Percentiles rank a stretch among this genome's conserved stretches.
Evolutionary conservation across 2,329 filamentous ascomycete species (phyloP).

Genomic region (Colletotrichum endophyticum): DNA sequence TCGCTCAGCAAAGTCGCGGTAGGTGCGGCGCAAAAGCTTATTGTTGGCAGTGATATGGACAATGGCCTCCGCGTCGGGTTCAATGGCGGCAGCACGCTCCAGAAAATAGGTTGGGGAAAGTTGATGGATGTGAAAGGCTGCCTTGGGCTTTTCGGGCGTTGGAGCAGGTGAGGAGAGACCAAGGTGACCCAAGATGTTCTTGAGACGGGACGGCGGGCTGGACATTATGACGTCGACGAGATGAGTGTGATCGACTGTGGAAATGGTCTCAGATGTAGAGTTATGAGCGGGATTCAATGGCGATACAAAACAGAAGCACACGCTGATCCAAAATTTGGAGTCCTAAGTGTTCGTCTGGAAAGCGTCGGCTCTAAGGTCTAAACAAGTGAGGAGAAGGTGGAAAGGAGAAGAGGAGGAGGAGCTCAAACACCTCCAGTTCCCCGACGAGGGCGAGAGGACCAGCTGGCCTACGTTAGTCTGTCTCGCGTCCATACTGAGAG

Average conservation of each 20-base stretch:
- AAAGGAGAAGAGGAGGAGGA: not conserved
- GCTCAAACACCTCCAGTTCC: not conserved
- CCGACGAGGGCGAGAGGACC: not conserved
- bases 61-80: constrained; percentile 84
- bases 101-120: constrained; percentile 89
- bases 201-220: constrained; percentile 65
- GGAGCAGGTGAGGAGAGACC: constrained; percentile 30
- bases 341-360: not conserved
- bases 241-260: not conserved
- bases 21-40: constrained; percentile 75
- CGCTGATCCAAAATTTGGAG: not conserved
- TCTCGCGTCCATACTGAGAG: not conserved
- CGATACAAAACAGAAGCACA: not conserved
- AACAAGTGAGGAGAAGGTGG: not conserved
- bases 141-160: constrained; percentile 36
- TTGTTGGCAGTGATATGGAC: constrained; percentile 84
- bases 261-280: not conserved
- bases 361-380: not conserved
- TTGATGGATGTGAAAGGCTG: constrained; percentile 70
- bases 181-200: constrained; percentile 60
- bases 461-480: not conserved
- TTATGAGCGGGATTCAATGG: not conserved
- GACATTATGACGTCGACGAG: constrained; percentile 54
- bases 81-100: constrained; percentile 84
- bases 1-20: constrained; percentile 83